Conservation (phyloP, 768 basidiomycete genomes). For the Mycena alexandri region DNA sequence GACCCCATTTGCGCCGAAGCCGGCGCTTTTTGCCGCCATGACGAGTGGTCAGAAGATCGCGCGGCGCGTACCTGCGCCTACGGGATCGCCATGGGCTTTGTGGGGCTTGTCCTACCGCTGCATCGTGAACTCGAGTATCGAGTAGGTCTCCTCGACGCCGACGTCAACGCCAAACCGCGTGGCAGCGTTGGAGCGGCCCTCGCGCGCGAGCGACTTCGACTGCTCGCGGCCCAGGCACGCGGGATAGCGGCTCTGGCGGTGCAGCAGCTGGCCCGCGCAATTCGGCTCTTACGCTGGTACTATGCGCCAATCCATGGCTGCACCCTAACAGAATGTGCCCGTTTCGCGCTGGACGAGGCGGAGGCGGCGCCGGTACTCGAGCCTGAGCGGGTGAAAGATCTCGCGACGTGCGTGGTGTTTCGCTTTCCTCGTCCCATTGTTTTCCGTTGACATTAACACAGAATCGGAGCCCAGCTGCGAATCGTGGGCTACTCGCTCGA, state of each 20-base stretch:
- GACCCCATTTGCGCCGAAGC: too few species aligned
- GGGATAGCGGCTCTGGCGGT: not conserved
- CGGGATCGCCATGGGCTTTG: not conserved
- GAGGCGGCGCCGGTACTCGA: not conserved
- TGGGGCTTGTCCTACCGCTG: not conserved
- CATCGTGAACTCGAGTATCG: conserved; percentile 1
- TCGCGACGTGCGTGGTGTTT: not conserved
- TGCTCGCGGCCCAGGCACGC: not conserved
- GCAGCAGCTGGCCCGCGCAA: not conserved
- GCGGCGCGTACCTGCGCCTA: not conserved
- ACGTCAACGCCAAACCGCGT: too few species aligned
- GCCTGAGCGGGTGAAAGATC: not conserved
- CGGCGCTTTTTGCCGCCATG: not conserved
- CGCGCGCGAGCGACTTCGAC: not conserved
- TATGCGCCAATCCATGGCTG: not conserved
- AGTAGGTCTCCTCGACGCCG: not conserved
- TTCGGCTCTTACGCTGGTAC: not conserved
- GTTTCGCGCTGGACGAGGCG: not conserved
- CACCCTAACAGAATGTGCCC: not conserved
- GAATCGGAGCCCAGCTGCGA: not conserved
- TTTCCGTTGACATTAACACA: not conserved
- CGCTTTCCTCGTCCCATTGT: not conserved
- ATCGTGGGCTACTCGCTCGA: not conserved
- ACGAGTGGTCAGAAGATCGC: not conserved
- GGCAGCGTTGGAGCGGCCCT: too few species aligned